A percentile compares a stretch with the other conserved stretches of the same genome.
phyloP scores from a whole-genome alignment of 352 stramenopile genomes.

The Phytopythium ostracodes region DNA sequence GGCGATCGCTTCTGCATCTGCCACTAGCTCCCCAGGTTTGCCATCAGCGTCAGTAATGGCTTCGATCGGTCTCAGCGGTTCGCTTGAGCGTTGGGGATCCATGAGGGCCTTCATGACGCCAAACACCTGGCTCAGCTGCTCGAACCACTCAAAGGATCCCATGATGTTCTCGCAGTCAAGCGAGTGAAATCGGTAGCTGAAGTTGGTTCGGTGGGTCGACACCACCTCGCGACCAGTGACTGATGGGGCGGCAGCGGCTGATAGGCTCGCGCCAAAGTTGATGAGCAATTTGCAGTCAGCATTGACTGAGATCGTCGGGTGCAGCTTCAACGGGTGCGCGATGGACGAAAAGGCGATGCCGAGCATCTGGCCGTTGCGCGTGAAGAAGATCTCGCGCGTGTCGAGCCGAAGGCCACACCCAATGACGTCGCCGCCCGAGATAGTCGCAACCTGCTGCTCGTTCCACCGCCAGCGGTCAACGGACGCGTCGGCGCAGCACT shows the following conservation, averaged over 20 bases:
- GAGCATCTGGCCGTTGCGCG: slow-evolving; percentile 76
- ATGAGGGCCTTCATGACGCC: slow-evolving; percentile 82
- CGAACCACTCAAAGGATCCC: slow-evolving; percentile 85
- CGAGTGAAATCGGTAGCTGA: slow-evolving; percentile 77
- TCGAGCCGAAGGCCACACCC: slow-evolving; percentile 77
- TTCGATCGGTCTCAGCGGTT: too few species aligned
- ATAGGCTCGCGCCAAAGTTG: slow-evolving; percentile 47
- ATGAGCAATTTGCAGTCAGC: slow-evolving; percentile 70
- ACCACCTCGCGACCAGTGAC: slow-evolving; percentile 18
- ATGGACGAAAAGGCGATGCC: slow-evolving; percentile 80
- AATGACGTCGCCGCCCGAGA: slow-evolving; percentile 63
- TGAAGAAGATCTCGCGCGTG: slow-evolving; percentile 84
- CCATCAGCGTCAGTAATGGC: not conserved
- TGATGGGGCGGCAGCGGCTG: slow-evolving; percentile 13
- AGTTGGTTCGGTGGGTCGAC: slow-evolving; percentile 40
- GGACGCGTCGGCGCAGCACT: slow-evolving; percentile 37
- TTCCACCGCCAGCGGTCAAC: slow-evolving; percentile 75
- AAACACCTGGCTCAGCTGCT: slow-evolving; percentile 82
- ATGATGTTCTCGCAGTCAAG: slow-evolving; percentile 85
- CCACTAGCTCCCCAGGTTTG: slow-evolving; percentile 3
- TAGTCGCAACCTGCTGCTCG: slow-evolving; percentile 33
- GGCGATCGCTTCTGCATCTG: not conserved
- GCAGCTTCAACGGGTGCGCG: slow-evolving; percentile 30
- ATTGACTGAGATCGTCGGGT: slow-evolving; percentile 79
- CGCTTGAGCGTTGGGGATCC: slow-evolving; percentile 28